Conservation (phyloP, 2,329 filamentous ascomycete species). For the Didymella sp. region DNA sequence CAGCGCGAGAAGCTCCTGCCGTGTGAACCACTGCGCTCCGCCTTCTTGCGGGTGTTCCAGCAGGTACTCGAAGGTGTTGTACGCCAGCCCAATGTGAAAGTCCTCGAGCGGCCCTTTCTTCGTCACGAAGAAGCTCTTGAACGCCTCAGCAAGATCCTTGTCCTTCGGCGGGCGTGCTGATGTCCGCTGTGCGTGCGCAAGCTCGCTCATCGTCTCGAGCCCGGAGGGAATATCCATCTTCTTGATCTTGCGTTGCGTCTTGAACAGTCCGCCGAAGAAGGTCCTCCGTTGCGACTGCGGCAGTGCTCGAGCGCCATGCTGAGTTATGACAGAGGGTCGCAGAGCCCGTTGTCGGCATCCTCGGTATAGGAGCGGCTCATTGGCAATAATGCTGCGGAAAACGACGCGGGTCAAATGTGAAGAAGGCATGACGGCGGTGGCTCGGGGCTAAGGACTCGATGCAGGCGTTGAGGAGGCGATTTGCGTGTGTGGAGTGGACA, state of each 20-base stretch:
- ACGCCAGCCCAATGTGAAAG: slow-evolving; percentile 61
- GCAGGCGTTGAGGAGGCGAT: neutral
- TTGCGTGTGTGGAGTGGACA: neutral
- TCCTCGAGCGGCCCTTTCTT: slow-evolving; percentile 36
- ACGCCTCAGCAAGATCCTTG: slow-evolving; percentile 68
- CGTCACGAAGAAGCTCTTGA: slow-evolving; percentile 39
- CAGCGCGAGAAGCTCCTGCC: slow-evolving; percentile 23
- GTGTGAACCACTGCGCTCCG: slow-evolving; percentile 43
- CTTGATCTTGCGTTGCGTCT: slow-evolving; percentile 65
- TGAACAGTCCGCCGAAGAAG: slow-evolving; percentile 72
- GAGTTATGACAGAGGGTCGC: slow-evolving; percentile 29
- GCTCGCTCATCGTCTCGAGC: slow-evolving; percentile 73
- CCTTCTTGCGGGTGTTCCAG: slow-evolving; percentile 43
- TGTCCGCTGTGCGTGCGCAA: slow-evolving; percentile 68
- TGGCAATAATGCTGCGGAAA: slow-evolving; percentile 63
- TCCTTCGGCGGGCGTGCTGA: slow-evolving; percentile 69
- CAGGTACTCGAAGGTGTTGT: slow-evolving; percentile 68
- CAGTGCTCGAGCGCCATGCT: slow-evolving; percentile 30
- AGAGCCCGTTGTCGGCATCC: slow-evolving; percentile 51
- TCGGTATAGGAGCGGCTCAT: slow-evolving; percentile 56
- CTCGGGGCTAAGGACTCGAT: neutral
- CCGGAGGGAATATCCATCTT: slow-evolving; percentile 72
- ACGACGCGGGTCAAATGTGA: slow-evolving; percentile 67
- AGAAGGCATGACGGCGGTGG: slow-evolving; percentile 59
- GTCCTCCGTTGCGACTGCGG: slow-evolving; percentile 56